A percentile compares a stretch with the other conserved stretches of the same genome.
Evolutionary conservation across 129 eudicot species (phyloP).

Genomic region (Ambrosia trifida): DNA sequence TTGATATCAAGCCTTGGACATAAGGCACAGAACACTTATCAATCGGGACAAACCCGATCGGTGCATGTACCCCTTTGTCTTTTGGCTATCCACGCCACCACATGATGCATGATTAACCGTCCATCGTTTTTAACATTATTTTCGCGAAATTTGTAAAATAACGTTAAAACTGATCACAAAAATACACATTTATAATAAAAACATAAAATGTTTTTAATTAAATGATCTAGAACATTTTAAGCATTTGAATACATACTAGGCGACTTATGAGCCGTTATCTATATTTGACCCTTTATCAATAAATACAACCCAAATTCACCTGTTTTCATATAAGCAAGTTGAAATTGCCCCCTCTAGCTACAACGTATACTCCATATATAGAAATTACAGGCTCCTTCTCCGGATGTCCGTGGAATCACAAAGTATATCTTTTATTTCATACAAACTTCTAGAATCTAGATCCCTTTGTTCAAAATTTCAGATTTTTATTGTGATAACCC

Average conservation of each 20-base stretch:
- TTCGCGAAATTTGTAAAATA: no score
- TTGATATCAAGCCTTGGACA: no score
- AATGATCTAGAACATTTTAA: not conserved
- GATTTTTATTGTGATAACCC: not conserved
- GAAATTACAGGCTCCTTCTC: not conserved
- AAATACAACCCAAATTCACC: not conserved
- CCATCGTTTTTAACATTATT: no score
- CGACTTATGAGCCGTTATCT: not conserved
- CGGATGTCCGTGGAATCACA: not conserved
- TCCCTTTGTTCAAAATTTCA: not conserved
- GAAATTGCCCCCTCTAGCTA: not conserved
- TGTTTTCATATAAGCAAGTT: not conserved
- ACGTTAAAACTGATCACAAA: not conserved
- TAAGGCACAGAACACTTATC: no score
- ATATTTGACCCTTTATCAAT: no score
- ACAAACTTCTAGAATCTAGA: not conserved
- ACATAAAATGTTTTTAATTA: not conserved
- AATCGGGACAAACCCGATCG: no score
- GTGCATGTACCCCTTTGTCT: no score
- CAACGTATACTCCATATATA: not conserved
- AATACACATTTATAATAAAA: not conserved
- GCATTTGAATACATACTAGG: not conserved
- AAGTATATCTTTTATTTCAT: not conserved
- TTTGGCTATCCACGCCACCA: no score
- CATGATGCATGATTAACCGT: no score